Evolutionary conservation across 257 asterid genomes (phyloP), one percentile per base, ranked within the genome.

Genomic region (Gentiana dahurica): DNA sequence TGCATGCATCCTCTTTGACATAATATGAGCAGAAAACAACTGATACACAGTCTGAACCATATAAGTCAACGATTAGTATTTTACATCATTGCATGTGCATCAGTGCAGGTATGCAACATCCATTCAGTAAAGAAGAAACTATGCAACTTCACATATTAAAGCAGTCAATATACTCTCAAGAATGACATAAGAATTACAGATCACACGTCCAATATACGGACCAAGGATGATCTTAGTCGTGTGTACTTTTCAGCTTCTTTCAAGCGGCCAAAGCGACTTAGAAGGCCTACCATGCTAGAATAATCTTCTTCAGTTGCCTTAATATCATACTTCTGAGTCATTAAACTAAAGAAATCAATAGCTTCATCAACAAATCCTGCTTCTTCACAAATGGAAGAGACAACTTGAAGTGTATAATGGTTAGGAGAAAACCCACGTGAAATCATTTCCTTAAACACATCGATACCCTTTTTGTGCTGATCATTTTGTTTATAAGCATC

Each of bases 321-420:
- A 36, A 92, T 69, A 56, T 81, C 77, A 57, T 78, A 87, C 51
- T 68, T 74, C 52, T 57, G 65, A 47, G 76, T 75, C 95, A 91
- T 78, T 54, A 74, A 63, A 5, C 69, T 58, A 54, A 87, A 85
- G 50, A 74, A 60, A 37, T 60, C 60, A 71, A 61, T 58, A 13
- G 94, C 98, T 61, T 87, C 90, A 38, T 87, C 89, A 12, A 65
- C 94, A 62, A 81, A 80, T 64, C 90, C 93, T 56, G 88, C 97
- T 64, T 77, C 52, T 60, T 77, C 85, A 69, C 96, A 83, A 57
- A 82, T 62, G 44, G 58, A 6, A 9, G 85, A 70, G 51, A 85
- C 76, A 58, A 67, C 88, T 63, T 73, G 68, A 58, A 92, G 71
- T n/a, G 97, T 88, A 64, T 76, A 77, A 45, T 75, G 84, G 57